Evolutionary conservation across 768 basidiomycete species (phyloP), one percentile per base, ranked within the genome.

Genomic region (Lanmaoa pseudosensibilis): DNA sequence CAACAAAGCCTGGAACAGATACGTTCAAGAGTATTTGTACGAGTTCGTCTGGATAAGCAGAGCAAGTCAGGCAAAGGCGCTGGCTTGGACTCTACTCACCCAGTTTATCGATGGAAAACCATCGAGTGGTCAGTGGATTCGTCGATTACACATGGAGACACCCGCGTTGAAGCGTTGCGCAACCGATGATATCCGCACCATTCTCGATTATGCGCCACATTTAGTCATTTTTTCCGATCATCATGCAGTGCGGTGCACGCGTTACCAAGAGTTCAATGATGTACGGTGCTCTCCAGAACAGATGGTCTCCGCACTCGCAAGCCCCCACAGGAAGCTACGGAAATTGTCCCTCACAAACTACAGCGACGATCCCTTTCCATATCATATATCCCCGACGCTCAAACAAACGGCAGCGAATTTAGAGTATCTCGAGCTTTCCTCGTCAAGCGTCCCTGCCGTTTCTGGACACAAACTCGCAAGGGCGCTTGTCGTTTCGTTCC

Each of bases 321-420:
- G 73, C 45, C 81, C 82, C 16, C 75, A 78, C 43, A 80, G 77
- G 60, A 71, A 73, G 44, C 75, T 90, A 36, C 80, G 82, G 5
- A 74, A 83, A 30, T 74, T 90, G 15, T 83, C 82, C 25, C 88
- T 86, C 80, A 90, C 88, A 36, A 88, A 83, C 64, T 90, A 90
- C 62, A 86, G 84, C 54, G 85, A 87, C 50, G 74, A 80, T 1
- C 79, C 80, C 2, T 78, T 80, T 57, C 83, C 83, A 55, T 74
- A 77, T 23, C 80, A 81, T 39, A 79, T 83, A 67, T 81, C 76
- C 2, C 82, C 82, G 5, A 76, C 83, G 39, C 74, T 85, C 45
- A 73, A 74, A 46, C 78, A 76, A 39, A 77, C 80, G 4, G 82
- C 83, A 0, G 77, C 73, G 11, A 76, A 76, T 43, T 75, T 90